Conservation (phyloP, 768 basidiomycete species). For the Auriscalpium orientale region DNA sequence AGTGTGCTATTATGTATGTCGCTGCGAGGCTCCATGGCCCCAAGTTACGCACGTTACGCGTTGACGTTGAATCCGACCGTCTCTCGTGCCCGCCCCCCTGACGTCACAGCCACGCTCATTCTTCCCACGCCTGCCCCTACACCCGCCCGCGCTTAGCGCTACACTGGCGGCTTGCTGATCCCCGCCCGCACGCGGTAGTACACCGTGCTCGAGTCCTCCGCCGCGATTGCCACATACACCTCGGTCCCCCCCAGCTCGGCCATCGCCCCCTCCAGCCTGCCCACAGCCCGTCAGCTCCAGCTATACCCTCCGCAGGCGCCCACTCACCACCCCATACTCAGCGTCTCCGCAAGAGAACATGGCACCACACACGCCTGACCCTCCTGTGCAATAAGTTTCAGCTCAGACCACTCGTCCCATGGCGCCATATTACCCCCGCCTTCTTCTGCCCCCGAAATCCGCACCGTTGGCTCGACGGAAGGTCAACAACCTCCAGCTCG, state of each 20-base stretch:
- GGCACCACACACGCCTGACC: conserved; percentile 1
- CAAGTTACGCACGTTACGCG: too few species aligned
- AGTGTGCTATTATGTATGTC: too few species aligned
- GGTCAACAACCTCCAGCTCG: conserved; percentile 6
- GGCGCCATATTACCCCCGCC: conserved; percentile 2
- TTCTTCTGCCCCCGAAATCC: conserved; percentile 9
- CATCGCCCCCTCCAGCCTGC: conserved; percentile 6
- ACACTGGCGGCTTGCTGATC: conserved; percentile 8
- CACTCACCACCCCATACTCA: conserved; percentile 12
- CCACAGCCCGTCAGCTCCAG: not conserved
- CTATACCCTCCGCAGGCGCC: not conserved
- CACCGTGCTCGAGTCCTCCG: conserved; percentile 12
- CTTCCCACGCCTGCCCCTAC: not conserved
- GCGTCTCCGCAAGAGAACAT: conserved; percentile 1
- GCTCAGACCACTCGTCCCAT: not conserved
- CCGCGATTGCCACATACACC: conserved; percentile 7
- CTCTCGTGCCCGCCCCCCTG: not conserved
- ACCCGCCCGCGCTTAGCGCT: too few species aligned
- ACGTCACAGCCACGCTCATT: not conserved
- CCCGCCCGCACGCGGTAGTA: conserved; percentile 11
- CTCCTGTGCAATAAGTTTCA: not conserved
- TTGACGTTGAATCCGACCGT: not conserved
- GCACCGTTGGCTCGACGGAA: conserved; percentile 11
- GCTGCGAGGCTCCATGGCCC: too few species aligned
- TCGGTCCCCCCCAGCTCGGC: conserved; percentile 2